Conservation (phyloP, 345 rosid species). For the Eutrema heterophyllum region DNA sequence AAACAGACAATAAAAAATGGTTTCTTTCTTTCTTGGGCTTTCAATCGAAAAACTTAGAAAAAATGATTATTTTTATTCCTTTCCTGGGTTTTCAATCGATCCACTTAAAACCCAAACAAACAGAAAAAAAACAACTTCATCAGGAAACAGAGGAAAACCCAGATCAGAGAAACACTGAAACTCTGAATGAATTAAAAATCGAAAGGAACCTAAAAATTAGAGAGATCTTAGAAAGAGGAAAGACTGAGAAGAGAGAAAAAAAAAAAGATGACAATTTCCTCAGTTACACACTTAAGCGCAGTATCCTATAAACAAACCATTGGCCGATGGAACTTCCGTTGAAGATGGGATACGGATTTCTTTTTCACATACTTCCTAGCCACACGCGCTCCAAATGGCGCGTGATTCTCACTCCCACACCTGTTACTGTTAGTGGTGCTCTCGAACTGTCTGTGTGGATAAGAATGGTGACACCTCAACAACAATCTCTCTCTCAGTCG, state of each 20-base stretch:
- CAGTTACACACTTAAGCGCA: constrained; percentile 16
- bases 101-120: neutral
- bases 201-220: neutral
- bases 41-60: neutral
- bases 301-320: constrained; percentile 12
- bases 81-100: neutral
- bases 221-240: constrained; percentile 11
- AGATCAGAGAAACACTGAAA: neutral
- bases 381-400: neutral
- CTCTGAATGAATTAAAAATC: too few relatives aligned
- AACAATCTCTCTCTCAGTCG: neutral
- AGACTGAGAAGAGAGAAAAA: neutral
- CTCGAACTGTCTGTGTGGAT: constrained; percentile 8
- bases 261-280: neutral
- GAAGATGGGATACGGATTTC: constrained; percentile 12
- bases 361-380: neutral
- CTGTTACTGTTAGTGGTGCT: constrained; percentile 6
- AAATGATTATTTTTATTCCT: too few relatives aligned
- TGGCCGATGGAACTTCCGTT: constrained; percentile 24
- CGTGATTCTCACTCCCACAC: constrained; percentile 1
- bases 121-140: neutral
- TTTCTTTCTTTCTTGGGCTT: neutral
- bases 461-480: neutral
- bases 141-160: constrained; percentile 14
- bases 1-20: neutral